A percentile compares a stretch with the other conserved stretches of the same genome.
phyloP scores from a whole-genome alignment of 73 alveolate genomes.

The Halteria grandinella region DNA sequence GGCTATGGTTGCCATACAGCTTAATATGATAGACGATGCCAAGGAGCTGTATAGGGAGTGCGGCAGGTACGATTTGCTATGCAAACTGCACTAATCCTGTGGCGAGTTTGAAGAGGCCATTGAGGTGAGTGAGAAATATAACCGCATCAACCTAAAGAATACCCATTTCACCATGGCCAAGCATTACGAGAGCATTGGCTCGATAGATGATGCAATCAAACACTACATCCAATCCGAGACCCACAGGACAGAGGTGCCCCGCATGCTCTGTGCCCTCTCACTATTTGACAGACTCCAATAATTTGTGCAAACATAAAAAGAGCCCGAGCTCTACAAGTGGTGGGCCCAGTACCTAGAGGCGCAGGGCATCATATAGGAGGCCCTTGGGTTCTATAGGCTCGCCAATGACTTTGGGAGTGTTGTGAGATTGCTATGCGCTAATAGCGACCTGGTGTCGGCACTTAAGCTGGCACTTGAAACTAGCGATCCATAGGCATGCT shows the following conservation, averaged over 20 bases:
- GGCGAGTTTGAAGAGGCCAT: slow-evolving; percentile 98
- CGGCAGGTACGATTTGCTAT: slow-evolving; percentile 94
- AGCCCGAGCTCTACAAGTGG: slow-evolving; percentile 91
- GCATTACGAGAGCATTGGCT: slow-evolving; percentile 89
- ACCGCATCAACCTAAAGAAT: slow-evolving; percentile 93
- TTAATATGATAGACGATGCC: slow-evolving; percentile 97
- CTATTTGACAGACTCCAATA: slow-evolving; percentile 80
- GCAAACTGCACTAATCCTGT: slow-evolving; percentile 87
- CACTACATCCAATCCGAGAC: slow-evolving; percentile 87
- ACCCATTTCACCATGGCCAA: slow-evolving; percentile 94
- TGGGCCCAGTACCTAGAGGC: slow-evolving; percentile 96
- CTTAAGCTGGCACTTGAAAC: slow-evolving; percentile 84
- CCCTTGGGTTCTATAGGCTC: slow-evolving; percentile 80
- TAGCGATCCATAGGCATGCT: slow-evolving; percentile 93
- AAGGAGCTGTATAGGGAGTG: slow-evolving; percentile 88
- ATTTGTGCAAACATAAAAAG: slow-evolving; percentile 79
- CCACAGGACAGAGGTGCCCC: slow-evolving; percentile 94
- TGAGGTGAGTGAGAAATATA: slow-evolving; percentile 92
- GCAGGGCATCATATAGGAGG: slow-evolving; percentile 80
- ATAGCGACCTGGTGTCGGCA: slow-evolving; percentile 84
- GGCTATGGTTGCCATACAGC: slow-evolving; percentile 97
- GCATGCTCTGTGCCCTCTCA: slow-evolving; percentile 90
- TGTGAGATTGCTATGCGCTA: slow-evolving; percentile 80
- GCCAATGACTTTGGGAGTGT: slow-evolving; percentile 74
- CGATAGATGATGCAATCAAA: slow-evolving; percentile 87